phyloP scores from a whole-genome alignment of 441 rosid species.

The Pelargonium cotyledonis region DNA sequence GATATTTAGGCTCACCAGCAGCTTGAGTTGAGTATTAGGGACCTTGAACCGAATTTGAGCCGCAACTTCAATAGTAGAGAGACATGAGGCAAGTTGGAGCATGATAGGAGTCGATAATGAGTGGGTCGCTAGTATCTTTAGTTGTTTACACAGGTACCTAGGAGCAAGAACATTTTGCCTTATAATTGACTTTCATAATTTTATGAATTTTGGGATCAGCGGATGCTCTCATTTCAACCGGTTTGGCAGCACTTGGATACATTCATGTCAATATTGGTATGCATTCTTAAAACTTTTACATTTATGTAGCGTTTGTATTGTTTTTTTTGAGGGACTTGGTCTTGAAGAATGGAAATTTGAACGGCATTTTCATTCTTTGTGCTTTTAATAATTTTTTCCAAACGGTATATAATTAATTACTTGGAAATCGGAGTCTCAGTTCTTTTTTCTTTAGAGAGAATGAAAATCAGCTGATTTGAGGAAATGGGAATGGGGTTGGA shows the following conservation, averaged over 20 bases:
- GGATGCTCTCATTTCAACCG: conserved; percentile 22
- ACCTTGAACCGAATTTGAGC: neutral
- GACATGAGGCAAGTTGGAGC: neutral
- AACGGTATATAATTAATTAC: neutral
- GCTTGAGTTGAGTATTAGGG: neutral
- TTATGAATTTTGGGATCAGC: conserved; percentile 10
- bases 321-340: neutral
- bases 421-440: neutral
- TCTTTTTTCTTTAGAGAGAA: neutral
- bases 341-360: neutral
- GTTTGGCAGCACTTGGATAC: conserved; percentile 22
- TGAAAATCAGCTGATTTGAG: too few relatives aligned
- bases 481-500: neutral
- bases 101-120: neutral
- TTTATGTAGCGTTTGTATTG: neutral
- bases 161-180: neutral
- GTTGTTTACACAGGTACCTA: neutral
- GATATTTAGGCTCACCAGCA: neutral
- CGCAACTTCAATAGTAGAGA: neutral
- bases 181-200: conserved; percentile 8
- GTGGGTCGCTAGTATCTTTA: neutral
- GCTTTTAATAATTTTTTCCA: neutral
- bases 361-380: neutral
- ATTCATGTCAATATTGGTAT: conserved; percentile 20
- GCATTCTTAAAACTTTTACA: neutral